Evolutionary conservation across 1,139 yeast genomes (phyloP), one percentile per base, ranked within the genome.

Genomic region (Scheffersomyces segobiensis): DNA sequence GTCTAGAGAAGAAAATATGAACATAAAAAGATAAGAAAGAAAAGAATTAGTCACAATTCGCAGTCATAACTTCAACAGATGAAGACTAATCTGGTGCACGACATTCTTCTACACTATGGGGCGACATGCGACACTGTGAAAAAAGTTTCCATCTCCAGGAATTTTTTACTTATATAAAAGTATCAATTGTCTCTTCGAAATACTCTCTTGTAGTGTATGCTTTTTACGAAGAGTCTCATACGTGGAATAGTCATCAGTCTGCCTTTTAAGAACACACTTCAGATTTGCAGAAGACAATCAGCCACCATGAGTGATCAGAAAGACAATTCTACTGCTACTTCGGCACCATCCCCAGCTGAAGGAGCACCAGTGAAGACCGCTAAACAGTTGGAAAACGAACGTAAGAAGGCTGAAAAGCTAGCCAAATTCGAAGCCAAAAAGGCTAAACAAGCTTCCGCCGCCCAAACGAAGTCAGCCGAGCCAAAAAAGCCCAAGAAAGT

Each of bases 361-460:
- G 72, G 61, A 52, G 70, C 61, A 5, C 70, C 74, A 52, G 60
- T 62, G 55, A 89, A 88, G 75, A 84, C 91, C 48, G 87, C 89
- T 59, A 90, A 89, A 72, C 91, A 89, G 73, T 77, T 93, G 58
- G 98, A 93, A 75, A 93, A 93, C 73, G 99, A 95, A 78, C 87
- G 89, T 71, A 93, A 93, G 81, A 93, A 93, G 84, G 98, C 98
- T 56, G 99, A 95, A 79, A 95, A 95, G 75, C 79, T 93, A 71
- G 97, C 98, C 71, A 95, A 93, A 74, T 93, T 93, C 76, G 85
- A 88, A 67, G 98, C 98, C 57, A 95, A 95, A 77, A 89, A 93
- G 78, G 93, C 93, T 61, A 91, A 91, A 69, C 87, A 88, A 76
- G 87, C 85, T 53, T 81, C 74, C 56, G 72, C 73, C 52, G 77